Evolutionary conservation across 305 asterid species (phyloP), one percentile per base, ranked within the genome.

Genomic region (Plantago lanceolata): DNA sequence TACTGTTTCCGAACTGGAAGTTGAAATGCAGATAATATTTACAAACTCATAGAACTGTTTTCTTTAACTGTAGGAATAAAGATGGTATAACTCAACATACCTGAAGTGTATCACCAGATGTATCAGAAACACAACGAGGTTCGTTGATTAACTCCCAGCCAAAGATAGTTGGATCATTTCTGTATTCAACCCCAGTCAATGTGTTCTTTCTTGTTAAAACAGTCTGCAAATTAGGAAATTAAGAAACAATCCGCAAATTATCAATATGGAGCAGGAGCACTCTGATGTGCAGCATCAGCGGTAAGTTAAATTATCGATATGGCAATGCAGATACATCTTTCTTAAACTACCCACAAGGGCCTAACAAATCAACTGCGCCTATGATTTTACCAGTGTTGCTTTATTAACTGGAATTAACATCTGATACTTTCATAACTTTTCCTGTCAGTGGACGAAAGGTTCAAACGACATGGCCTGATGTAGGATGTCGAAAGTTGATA

Each of bases 71-170:
- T n/a, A n/a, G n/a, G n/a, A n/a, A n/a, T n/a, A n/a, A n/a, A n/a
- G n/a, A n/a, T n/a, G n/a, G n/a, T n/a, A n/a, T n/a, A n/a, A n/a
- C n/a, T n/a, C 13, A 20, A 74, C 75, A 72, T 76, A 88, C 99
- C 90, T 94, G 99, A 68, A 94, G 90, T 11, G 97, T 88, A 76
- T 90, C 93, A 64, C 99, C 99, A 54, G 96, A 94, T 77, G 85
- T 83, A 72, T 94, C 99, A 15, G 91, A 80, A 56, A 83, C 75
- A 73, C 97, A 88, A 19, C 99, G 93, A 50, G 99, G 97, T 70
- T 93, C 99, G 48, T 93, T 93, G 71, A 93, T 93, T 59, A 93
- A 77, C 79, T 93, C 99, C 97, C 99, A 93, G 9, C 85, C 99
- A 60, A 93, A 88, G 52, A 93, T 93, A 51, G 94, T 82, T 1